Evolutionary conservation across 2,329 filamentous ascomycete species (phyloP).

Genomic region (Coniochaeta sp.): DNA sequence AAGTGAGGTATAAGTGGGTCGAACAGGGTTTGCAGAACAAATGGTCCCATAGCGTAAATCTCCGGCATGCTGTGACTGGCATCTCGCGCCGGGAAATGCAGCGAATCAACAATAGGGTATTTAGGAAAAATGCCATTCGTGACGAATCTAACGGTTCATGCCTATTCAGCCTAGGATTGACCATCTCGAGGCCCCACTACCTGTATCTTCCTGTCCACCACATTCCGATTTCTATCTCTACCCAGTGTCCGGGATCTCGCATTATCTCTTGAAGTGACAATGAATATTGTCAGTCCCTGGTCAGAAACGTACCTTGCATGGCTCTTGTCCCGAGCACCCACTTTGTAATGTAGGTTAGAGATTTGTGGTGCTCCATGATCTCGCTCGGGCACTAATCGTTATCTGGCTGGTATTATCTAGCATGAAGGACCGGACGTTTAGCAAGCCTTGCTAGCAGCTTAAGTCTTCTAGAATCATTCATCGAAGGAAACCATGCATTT

Average conservation of each 20-base stretch:
- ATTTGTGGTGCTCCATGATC: neutral
- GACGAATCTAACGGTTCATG: neutral
- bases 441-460: neutral
- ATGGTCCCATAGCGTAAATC: neutral
- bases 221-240: neutral
- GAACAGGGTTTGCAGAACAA: neutral
- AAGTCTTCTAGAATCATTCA: neutral
- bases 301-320: neutral
- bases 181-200: slow-evolving; percentile 3
- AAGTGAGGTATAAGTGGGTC: neutral
- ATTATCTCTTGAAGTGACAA: neutral
- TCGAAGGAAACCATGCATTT: neutral
- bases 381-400: neutral
- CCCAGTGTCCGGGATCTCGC: neutral
- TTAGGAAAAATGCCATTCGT: slow-evolving; percentile 3
- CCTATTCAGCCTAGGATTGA: slow-evolving; percentile 13
- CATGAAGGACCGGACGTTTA: neutral
- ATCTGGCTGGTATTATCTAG: neutral
- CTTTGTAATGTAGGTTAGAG: neutral
- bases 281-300: neutral
- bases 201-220: neutral
- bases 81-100: neutral
- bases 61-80: neutral
- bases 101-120: slow-evolving; percentile 10
- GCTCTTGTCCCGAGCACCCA: neutral